Conservation (phyloP, 345 rosid genomes). For the Mallotus nudiflorus region DNA sequence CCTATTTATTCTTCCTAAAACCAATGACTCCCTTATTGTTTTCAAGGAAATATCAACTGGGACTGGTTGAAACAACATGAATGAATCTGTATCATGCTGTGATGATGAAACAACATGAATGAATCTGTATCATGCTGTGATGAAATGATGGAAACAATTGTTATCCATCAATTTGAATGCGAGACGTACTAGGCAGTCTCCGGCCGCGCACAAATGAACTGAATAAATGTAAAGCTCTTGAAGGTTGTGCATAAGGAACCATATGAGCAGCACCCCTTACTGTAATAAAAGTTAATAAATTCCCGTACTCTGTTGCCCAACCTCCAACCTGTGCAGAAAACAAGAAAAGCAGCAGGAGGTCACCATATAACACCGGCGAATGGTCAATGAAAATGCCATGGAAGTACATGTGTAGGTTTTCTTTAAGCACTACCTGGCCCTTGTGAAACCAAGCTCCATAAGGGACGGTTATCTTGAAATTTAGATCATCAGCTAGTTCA, state of each 20-base stretch:
- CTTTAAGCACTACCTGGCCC: conserved; percentile 71
- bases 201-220: conserved; percentile 61
- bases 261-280: conserved; percentile 93
- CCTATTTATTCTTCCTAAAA: neutral
- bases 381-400: neutral
- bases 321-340: conserved; percentile 63
- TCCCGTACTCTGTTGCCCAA: conserved; percentile 81
- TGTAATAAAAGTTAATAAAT: conserved; percentile 68
- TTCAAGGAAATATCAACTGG: conserved; percentile 1
- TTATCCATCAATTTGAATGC: conserved; percentile 36
- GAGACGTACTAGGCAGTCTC: conserved; percentile 62
- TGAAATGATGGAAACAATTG: neutral
- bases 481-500: conserved; percentile 70
- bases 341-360: neutral
- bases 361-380: neutral
- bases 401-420: neutral
- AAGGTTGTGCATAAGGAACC: conserved; percentile 92
- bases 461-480: conserved; percentile 61
- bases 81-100: no score
- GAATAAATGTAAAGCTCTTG: conserved; percentile 82
- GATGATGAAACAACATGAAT: no score
- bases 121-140: no score
- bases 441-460: conserved; percentile 93
- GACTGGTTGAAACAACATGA: neutral
- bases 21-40: neutral